A percentile compares a stretch with the other conserved stretches of the same genome.
Evolutionary conservation across 768 basidiomycete species (phyloP).

Genomic region (Grammothele lineata): DNA sequence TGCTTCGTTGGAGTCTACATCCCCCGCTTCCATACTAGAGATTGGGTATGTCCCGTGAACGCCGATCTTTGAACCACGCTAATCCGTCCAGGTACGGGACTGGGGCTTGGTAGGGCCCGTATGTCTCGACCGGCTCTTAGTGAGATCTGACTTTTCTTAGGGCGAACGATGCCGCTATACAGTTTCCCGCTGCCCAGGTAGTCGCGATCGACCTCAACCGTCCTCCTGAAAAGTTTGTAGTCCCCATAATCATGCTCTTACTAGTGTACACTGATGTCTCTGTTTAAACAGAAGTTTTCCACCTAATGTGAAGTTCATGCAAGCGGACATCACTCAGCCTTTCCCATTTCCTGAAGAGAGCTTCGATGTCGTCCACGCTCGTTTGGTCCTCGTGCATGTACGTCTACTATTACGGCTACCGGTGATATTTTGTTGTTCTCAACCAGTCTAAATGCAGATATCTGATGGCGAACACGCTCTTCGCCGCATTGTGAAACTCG

Average conservation of each 20-base stretch:
- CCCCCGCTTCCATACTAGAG: background rate
- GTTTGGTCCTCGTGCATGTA: background rate
- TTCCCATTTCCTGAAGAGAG: background rate
- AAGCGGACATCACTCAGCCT: background rate
- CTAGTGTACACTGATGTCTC: background rate
- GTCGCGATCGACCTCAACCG: background rate
- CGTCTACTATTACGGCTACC: background rate
- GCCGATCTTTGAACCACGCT: background rate
- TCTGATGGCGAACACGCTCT: background rate
- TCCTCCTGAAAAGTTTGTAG: background rate
- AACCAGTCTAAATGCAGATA: background rate
- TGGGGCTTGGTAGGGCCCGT: background rate
- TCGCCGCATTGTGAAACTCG: background rate
- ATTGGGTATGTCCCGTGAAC: background rate
- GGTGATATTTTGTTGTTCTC: background rate
- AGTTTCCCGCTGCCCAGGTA: background rate
- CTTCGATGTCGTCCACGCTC: background rate
- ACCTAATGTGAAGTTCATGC: background rate
- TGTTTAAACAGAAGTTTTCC: background rate
- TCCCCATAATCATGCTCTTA: background rate
- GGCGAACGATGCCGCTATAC: background rate
- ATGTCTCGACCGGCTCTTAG: background rate
- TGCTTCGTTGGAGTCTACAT: background rate
- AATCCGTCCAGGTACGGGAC: background rate
- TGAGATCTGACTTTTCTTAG: background rate